Evolutionary conservation across 768 basidiomycete species (phyloP).

Genomic region (Suillus cothurnatus): DNA sequence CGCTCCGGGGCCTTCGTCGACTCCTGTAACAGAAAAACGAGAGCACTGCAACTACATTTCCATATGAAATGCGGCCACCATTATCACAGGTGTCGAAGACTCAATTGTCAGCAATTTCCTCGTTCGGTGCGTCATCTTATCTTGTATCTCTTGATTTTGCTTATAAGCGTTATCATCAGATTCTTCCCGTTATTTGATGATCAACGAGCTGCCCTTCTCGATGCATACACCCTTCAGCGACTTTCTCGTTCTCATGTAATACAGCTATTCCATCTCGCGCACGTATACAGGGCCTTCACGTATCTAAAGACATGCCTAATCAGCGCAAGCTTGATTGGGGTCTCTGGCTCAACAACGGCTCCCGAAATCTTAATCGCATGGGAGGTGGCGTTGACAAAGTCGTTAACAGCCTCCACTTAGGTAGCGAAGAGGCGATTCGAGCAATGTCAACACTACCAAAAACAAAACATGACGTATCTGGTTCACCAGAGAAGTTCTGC

Average conservation of each 20-base stretch:
- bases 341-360: slow-evolving; percentile 63
- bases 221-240: slow-evolving; percentile 86
- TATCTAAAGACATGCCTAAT: slow-evolving; percentile 69
- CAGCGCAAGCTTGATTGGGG: slow-evolving; percentile 84
- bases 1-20: slow-evolving; percentile 55
- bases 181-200: slow-evolving; percentile 87
- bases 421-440: slow-evolving; percentile 62
- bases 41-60: slow-evolving; percentile 75
- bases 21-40: slow-evolving; percentile 38
- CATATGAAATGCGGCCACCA: slow-evolving; percentile 70
- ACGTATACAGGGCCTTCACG: slow-evolving; percentile 68
- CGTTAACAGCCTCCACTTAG: slow-evolving; percentile 68
- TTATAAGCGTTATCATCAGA: slow-evolving; percentile 40
- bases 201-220: slow-evolving; percentile 63
- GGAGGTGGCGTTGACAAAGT: slow-evolving; percentile 62
- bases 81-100: slow-evolving; percentile 73
- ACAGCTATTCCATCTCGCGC: slow-evolving; percentile 81
- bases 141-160: neutral
- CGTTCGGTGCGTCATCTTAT: slow-evolving; percentile 54
- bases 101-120: slow-evolving; percentile 76
- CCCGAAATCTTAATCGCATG: slow-evolving; percentile 78
- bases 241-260: slow-evolving; percentile 88
- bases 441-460: slow-evolving; percentile 66
- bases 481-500: slow-evolving; percentile 80
- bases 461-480: slow-evolving; percentile 82